Evolutionary conservation across 768 basidiomycete species (phyloP), one percentile per base, ranked within the genome.

Genomic region (Boletellus sp.): DNA sequence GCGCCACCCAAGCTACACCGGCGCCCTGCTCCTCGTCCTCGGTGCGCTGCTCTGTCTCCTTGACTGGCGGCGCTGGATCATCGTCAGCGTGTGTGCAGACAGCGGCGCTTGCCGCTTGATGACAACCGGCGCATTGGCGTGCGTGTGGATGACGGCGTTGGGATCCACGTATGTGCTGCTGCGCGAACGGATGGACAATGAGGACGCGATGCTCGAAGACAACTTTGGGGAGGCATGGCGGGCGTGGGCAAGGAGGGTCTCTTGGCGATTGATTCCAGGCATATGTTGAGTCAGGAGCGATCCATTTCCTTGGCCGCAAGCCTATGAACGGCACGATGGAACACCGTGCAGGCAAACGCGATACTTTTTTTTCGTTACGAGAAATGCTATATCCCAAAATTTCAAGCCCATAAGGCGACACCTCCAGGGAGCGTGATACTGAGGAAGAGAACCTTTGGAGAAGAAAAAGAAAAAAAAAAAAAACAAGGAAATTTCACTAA

Each of bases 1-100:
- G 4, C 61, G 69, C 1, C 69, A 70, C 51, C 69, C 69, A 6
- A 60, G 59, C 17, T 69, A 70, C 36, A 57, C 56, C 1, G 67
- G 47, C 3, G 6, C 1, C 0, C 0, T 45, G 0, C 16, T 3
- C 7, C 16, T 53, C n/a, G 16, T 11, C 6, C 0, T 50, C 0
- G 63, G 64, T 0, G 33, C 35, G 32, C 0, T 51, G 0, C 8
- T 58, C 1, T 55, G 49, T 13, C 9, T 50, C 10, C 24, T 60
- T 16, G 55, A 56, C 20, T 45, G n/a, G 6, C 23, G 22, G 3
- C 45, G 23, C 3, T 39, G 37, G 45, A 17, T 40, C 3, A 28
- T 20, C n/a, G 20, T 7, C 15, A 10, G 19, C 6, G 38, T 12
- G 17, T 39, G 46, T 33, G 12, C 4, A 12, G 38, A 22, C 36